Percentiles rank a stretch among this genome's conserved stretches.
Evolutionary conservation across 768 basidiomycete species (phyloP).

Genomic region (Coprinellus micaceus): DNA sequence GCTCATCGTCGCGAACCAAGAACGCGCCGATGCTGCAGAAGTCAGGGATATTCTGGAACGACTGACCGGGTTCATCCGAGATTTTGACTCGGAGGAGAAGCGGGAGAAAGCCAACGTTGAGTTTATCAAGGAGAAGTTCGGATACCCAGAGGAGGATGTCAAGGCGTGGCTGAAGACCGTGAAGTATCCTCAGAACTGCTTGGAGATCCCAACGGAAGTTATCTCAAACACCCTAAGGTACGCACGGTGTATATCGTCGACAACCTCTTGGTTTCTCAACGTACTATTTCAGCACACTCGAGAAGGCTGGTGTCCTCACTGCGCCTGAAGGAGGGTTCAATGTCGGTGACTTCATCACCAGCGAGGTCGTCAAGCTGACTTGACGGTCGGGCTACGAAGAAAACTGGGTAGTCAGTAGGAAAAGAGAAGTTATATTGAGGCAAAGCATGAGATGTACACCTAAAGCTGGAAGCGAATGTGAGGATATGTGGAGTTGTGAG

Average conservation of each 20-base stretch:
- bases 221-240: conserved; percentile 70
- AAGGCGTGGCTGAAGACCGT: conserved; percentile 83
- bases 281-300: conserved; percentile 1
- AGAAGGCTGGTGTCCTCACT: conserved; percentile 12
- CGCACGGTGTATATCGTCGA: conserved; percentile 17
- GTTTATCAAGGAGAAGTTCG: conserved; percentile 76
- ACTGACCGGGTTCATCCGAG: conserved; percentile 62
- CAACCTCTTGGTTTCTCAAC: too few relatives aligned
- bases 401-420: too few relatives aligned
- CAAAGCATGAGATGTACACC: not conserved
- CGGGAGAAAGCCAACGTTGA: conserved; percentile 59
- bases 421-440: conserved; percentile 5
- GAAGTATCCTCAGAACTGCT: conserved; percentile 65
- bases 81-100: conserved; percentile 59
- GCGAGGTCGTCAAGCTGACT: conserved; percentile 46
- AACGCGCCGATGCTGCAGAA: conserved; percentile 48
- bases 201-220: conserved; percentile 58
- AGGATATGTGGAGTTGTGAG: not conserved
- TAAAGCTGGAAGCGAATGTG: conserved; percentile 1
- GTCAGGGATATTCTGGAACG: conserved; percentile 58
- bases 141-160: conserved; percentile 80
- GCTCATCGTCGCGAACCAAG: conserved; percentile 83
- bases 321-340: conserved; percentile 13
- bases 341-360: conserved; percentile 21
- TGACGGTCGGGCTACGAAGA: conserved; percentile 17